A percentile compares a stretch with the other conserved stretches of the same genome.
phyloP scores from a whole-genome alignment of 192 early-diverging fungal species.

The Physocladia obscura region DNA sequence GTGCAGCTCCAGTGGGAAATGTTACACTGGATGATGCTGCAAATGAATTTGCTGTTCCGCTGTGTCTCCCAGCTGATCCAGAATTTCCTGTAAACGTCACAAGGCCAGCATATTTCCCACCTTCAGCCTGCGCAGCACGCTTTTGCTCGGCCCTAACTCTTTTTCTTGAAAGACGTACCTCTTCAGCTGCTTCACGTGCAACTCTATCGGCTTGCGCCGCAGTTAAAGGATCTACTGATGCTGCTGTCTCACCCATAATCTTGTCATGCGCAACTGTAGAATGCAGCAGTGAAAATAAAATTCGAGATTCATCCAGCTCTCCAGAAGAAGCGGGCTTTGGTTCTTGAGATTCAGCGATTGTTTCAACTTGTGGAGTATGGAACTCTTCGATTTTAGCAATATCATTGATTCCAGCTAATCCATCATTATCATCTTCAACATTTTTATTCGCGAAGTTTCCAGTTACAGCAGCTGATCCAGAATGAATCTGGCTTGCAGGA shows the following conservation, averaged over 20 bases:
- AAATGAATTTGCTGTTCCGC: too few species aligned
- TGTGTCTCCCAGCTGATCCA: constrained; percentile 53
- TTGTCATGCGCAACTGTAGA: constrained; percentile 89
- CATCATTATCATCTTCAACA: constrained; percentile 28
- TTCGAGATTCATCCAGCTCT: constrained; percentile 58
- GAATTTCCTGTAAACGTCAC: constrained; percentile 92
- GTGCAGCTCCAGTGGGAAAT: too few species aligned
- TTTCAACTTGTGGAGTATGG: neutral
- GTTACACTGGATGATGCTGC: too few species aligned
- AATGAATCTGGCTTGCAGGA: neutral
- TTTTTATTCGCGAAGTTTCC: constrained; percentile 16
- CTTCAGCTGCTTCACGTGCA: constrained; percentile 75
- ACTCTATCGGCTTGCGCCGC: constrained; percentile 80
- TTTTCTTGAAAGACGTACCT: constrained; percentile 72
- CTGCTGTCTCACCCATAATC: constrained; percentile 68
- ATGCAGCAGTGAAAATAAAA: constrained; percentile 77
- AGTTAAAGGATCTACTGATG: constrained; percentile 63
- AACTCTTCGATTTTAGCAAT: constrained; percentile 29
- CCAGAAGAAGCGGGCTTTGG: neutral
- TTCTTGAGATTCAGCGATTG: constrained; percentile 5
- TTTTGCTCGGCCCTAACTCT: constrained; percentile 49
- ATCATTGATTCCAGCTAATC: constrained; percentile 17
- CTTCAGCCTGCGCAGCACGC: constrained; percentile 11
- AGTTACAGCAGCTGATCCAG: constrained; percentile 2
- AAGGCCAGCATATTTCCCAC: constrained; percentile 55